These are phyloP conservation scores for Meyerozyma carpophila DNA, from an alignment of 1,139 yeast species.

Conservation along the genomic window DNA sequence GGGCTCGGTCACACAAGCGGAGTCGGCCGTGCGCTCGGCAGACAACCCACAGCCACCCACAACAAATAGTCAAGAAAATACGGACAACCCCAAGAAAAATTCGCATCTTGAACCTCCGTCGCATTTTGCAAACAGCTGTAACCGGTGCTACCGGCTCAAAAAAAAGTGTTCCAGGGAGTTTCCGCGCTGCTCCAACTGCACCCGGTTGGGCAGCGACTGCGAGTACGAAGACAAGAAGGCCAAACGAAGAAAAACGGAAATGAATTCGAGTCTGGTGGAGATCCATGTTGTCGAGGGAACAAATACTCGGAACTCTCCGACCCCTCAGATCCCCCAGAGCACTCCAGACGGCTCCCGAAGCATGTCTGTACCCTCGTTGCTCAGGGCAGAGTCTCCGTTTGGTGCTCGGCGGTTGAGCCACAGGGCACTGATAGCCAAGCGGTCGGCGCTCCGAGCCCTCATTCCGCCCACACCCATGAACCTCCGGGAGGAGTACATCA, in stretches of 20 bases:
- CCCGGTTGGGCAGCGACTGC: constrained; percentile 30
- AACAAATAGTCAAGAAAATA: background rate
- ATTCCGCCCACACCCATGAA: constrained; percentile 5
- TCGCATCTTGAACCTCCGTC: constrained; percentile 7
- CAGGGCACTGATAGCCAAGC: background rate
- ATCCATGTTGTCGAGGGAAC: background rate
- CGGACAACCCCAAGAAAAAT: background rate
- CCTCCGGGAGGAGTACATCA: constrained; percentile 33
- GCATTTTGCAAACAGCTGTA: constrained; percentile 34
- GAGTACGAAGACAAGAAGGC: constrained; percentile 30
- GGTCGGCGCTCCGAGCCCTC: background rate
- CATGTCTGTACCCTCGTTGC: background rate
- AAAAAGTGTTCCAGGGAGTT: constrained; percentile 37
- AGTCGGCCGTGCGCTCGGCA: background rate
- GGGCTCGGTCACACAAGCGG: constrained; percentile 2
- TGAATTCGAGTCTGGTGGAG: background rate
- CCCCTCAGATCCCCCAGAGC: background rate
- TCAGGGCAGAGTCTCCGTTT: background rate
- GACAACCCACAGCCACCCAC: background rate
- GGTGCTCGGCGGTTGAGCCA: background rate
- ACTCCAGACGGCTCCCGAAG: background rate
- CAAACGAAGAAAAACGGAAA: constrained; percentile 17
- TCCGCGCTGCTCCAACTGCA: constrained; percentile 35
- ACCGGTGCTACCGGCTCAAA: constrained; percentile 38
- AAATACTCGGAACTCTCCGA: too few relatives aligned